Conservation (phyloP, 1,139 yeast species). For the Blastobotrys aristatus region DNA sequence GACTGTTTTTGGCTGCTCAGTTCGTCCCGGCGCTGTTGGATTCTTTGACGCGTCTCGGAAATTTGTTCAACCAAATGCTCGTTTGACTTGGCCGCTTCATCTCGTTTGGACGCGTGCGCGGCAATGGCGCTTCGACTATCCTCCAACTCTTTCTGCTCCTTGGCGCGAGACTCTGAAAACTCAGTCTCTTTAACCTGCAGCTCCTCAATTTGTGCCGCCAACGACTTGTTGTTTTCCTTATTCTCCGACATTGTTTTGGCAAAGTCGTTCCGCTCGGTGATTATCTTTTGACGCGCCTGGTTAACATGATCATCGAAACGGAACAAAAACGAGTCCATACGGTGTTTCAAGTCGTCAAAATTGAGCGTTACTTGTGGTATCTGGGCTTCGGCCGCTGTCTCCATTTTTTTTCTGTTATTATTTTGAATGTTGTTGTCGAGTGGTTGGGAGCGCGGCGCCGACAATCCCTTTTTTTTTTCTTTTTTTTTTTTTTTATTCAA, state of each 20-base stretch:
- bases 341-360: constrained; percentile 23
- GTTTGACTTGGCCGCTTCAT: constrained; percentile 21
- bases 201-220: constrained; percentile 26
- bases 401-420: constrained; percentile 1
- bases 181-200: constrained; percentile 23
- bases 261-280: constrained; percentile 24
- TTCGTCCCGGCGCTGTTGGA: constrained; percentile 17
- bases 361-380: constrained; percentile 25
- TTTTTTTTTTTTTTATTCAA: neutral
- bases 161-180: constrained; percentile 21
- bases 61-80: constrained; percentile 19
- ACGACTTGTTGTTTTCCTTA: constrained; percentile 23
- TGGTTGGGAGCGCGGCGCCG: neutral
- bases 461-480: neutral
- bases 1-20: constrained; percentile 21
- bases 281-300: constrained; percentile 22
- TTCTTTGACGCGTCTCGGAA: constrained; percentile 16
- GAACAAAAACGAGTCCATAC: constrained; percentile 27
- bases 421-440: neutral
- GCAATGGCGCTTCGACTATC: constrained; percentile 23
- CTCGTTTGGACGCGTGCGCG: constrained; percentile 21
- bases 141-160: constrained; percentile 25
- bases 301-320: constrained; percentile 26
- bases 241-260: constrained; percentile 22
- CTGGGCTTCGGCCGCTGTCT: constrained; percentile 10